These are phyloP conservation scores for Coemansia guatemalensis DNA, from an alignment of 192 early-diverging fungal genomes.

Conservation along the genomic window DNA sequence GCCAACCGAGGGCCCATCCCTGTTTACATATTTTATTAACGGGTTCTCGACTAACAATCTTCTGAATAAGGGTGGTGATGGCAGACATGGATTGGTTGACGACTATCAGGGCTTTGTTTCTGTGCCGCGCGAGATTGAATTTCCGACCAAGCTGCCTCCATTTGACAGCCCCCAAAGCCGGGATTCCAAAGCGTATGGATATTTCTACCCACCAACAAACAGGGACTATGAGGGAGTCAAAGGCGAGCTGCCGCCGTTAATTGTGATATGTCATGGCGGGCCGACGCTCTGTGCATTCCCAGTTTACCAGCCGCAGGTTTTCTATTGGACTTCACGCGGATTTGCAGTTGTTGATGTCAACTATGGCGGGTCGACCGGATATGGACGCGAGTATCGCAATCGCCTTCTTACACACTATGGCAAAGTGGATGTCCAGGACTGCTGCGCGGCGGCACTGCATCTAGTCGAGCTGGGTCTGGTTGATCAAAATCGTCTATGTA, in stretches of 20 bases:
- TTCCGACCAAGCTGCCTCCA: conserved; percentile 57
- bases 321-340: conserved; percentile 78
- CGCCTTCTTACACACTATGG: conserved; percentile 73
- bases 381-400: conserved; percentile 72
- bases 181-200: conserved; percentile 48
- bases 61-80: too few relatives aligned
- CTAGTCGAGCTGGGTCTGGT: conserved; percentile 58
- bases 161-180: conserved; percentile 1
- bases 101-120: conserved; percentile 57
- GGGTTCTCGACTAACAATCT: conserved; percentile 13
- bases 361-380: conserved; percentile 76
- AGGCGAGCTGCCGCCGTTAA: conserved; percentile 65
- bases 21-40: conserved; percentile 44
- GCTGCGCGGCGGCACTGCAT: conserved; percentile 67
- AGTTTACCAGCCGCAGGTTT: conserved; percentile 54
- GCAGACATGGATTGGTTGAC: background rate
- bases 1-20: conserved; percentile 20
- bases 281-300: conserved; percentile 56
- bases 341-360: conserved; percentile 73
- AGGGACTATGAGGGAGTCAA: conserved; percentile 50
- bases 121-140: conserved; percentile 60
- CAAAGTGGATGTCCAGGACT: conserved; percentile 75
- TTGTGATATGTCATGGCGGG: conserved; percentile 72
- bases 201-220: conserved; percentile 68
- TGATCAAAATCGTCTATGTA: conserved; percentile 61